Evolutionary conservation across 495 filamentous ascomycete species (phyloP).

Genomic region (Penicillium maclennaniae): DNA sequence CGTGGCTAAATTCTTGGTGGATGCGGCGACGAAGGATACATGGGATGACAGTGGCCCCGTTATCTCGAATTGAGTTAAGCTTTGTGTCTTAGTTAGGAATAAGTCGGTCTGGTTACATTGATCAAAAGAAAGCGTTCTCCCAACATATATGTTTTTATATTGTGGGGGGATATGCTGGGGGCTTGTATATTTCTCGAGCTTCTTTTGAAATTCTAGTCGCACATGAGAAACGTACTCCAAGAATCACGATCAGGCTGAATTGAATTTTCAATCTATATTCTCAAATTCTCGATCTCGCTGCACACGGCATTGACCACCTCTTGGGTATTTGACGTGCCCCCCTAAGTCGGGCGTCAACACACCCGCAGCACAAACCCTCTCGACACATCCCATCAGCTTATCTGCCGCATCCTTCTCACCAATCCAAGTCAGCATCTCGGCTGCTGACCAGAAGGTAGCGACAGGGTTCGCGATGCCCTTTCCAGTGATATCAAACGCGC

Average conservation of each 20-base stretch:
- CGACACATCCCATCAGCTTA: constrained; percentile 50
- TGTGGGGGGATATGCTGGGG: too few relatives aligned
- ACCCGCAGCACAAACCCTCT: constrained; percentile 50
- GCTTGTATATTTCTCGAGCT: too few relatives aligned
- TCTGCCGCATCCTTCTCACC: constrained; percentile 50
- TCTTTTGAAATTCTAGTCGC: too few relatives aligned
- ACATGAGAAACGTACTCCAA: too few relatives aligned
- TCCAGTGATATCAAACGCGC: constrained; percentile 62
- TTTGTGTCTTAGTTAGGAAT: too few relatives aligned
- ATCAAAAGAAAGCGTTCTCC: too few relatives aligned
- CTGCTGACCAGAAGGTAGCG: constrained; percentile 59
- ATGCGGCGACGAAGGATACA: constrained; percentile 10
- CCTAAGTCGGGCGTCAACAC: constrained; percentile 55
- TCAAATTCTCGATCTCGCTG: constrained; percentile 41
- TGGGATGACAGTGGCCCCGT: constrained; percentile 28
- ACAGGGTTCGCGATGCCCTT: constrained; percentile 64
- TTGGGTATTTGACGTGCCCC: constrained; percentile 45
- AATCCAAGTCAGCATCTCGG: constrained; percentile 61
- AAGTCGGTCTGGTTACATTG: too few relatives aligned
- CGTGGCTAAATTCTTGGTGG: constrained; percentile 25
- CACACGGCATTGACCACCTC: constrained; percentile 56
- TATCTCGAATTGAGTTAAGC: constrained; percentile 22
- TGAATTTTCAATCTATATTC: background rate
- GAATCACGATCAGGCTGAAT: too few relatives aligned
- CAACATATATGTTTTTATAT: too few relatives aligned